phyloP scores from a whole-genome alignment of 108 stramenopile genomes.

The Heterococcus sp. region DNA sequence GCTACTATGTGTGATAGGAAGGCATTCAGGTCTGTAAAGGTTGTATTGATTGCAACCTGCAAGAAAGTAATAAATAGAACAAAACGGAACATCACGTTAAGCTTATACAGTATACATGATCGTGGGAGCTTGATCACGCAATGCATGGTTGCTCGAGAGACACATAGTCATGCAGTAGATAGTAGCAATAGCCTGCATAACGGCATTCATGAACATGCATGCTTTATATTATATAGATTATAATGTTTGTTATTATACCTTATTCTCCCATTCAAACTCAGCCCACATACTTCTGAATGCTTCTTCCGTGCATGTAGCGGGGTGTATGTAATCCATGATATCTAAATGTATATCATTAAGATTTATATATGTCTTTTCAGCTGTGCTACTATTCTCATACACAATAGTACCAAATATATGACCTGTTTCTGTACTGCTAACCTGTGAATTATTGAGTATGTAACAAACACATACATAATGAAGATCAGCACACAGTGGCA shows the following conservation, averaged over 20 bases:
- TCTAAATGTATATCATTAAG: constrained; percentile 98
- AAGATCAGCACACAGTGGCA: too few relatives aligned
- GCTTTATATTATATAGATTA: too few relatives aligned
- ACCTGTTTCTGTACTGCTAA: constrained; percentile 96
- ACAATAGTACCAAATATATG: constrained; percentile 99
- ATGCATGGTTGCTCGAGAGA: too few relatives aligned
- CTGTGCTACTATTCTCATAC: constrained; percentile 85
- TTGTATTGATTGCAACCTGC: constrained; percentile 59
- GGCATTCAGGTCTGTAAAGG: constrained; percentile 77
- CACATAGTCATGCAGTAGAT: too few relatives aligned
- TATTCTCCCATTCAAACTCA: constrained; percentile 99
- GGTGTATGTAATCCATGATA: constrained; percentile 99
- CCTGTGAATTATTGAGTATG: constrained; percentile 14
- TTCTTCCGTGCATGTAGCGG: constrained; percentile 87
- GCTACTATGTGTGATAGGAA: constrained; percentile 91
- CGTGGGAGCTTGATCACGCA: too few relatives aligned
- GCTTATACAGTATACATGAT: too few relatives aligned
- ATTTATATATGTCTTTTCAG: constrained; percentile 90
- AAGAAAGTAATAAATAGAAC: too few relatives aligned
- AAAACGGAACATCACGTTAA: too few relatives aligned
- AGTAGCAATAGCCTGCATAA: too few relatives aligned
- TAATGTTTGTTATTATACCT: too few relatives aligned
- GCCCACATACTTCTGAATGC: constrained; percentile 98
- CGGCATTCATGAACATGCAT: too few relatives aligned
- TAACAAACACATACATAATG: too few relatives aligned